A percentile compares a stretch with the other conserved stretches of the same genome.
Evolutionary conservation across 1,139 yeast species (phyloP).

Genomic region (Scheffersomyces stambukii): DNA sequence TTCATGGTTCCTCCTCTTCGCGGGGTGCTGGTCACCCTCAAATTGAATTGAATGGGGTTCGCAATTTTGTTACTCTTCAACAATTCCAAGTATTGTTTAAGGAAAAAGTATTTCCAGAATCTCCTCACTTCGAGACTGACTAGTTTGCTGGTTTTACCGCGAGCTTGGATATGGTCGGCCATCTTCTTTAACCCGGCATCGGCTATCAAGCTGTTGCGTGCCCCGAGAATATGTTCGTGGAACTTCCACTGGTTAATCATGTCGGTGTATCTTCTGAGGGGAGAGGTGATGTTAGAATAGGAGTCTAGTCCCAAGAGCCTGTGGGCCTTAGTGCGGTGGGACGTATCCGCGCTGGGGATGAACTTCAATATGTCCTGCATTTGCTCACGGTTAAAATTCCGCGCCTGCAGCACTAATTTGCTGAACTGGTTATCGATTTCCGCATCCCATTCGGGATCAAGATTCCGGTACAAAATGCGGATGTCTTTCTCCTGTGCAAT

Average conservation of each 20-base stretch:
- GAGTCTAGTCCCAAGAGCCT: slow-evolving; percentile 57
- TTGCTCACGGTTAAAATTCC: slow-evolving; percentile 18
- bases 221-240: slow-evolving; percentile 21
- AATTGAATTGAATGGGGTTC: slow-evolving; percentile 19
- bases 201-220: slow-evolving; percentile 2
- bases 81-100: slow-evolving; percentile 23
- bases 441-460: slow-evolving; percentile 25
- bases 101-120: slow-evolving; percentile 40
- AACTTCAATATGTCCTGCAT: slow-evolving; percentile 18
- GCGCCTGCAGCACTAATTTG: slow-evolving; percentile 22
- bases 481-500: slow-evolving; percentile 44
- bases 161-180: slow-evolving; percentile 7
- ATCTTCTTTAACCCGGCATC: slow-evolving; percentile 5
- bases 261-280: slow-evolving; percentile 84
- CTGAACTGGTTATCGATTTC: slow-evolving; percentile 38
- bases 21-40: slow-evolving; percentile 20
- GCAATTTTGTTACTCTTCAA: slow-evolving; percentile 13
- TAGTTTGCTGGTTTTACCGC: too few species aligned
- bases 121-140: slow-evolving; percentile 21
- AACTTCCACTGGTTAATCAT: slow-evolving; percentile 66
- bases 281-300: slow-evolving; percentile 84
- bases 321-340: slow-evolving; percentile 41
- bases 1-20: slow-evolving; percentile 26
- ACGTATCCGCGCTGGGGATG: slow-evolving; percentile 31
- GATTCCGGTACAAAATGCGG: slow-evolving; percentile 53